These are phyloP conservation scores for Meira miltonrushii DNA, from an alignment of 1,284 basidiomycete species.

Conservation along the genomic window DNA sequence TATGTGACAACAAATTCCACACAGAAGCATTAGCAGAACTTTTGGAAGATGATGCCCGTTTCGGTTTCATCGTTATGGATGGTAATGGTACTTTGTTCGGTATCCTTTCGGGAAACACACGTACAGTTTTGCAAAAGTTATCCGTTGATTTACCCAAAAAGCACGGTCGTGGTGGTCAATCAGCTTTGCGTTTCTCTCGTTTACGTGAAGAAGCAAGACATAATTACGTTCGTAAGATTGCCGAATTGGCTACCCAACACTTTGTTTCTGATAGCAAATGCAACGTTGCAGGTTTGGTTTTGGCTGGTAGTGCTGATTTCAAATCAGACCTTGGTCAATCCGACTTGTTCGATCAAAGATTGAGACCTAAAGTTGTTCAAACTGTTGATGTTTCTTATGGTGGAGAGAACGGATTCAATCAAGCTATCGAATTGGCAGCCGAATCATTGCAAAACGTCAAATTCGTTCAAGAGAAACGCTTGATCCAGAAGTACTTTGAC, in stretches of 20 bases:
- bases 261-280: slow-evolving; percentile 98
- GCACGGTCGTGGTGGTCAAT: slow-evolving; percentile 99
- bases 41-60: slow-evolving; percentile 92
- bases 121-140: slow-evolving; percentile 96
- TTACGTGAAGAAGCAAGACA: slow-evolving; percentile 98
- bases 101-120: slow-evolving; percentile 91
- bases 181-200: slow-evolving; percentile 98
- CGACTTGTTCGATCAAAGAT: slow-evolving; percentile 89
- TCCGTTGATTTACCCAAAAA: slow-evolving; percentile 99
- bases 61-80: slow-evolving; percentile 99
- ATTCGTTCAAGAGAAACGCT: slow-evolving; percentile 95
- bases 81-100: slow-evolving; percentile 96
- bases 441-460: slow-evolving; percentile 97
- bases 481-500: slow-evolving; percentile 86
- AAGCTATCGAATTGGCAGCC: slow-evolving; percentile 94
- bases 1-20: slow-evolving; percentile 99
- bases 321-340: slow-evolving; percentile 95
- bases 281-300: slow-evolving; percentile 92
- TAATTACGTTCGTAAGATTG: slow-evolving; percentile 99
- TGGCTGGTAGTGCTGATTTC: slow-evolving; percentile 97
- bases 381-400: slow-evolving; percentile 91
- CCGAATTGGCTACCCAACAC: slow-evolving; percentile 92
- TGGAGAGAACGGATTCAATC: slow-evolving; percentile 97
- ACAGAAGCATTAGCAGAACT: slow-evolving; percentile 95
- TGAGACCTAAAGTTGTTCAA: slow-evolving; percentile 68